phyloP scores from a whole-genome alignment of 2,329 filamentous ascomycete species.

The Cadophora gregata region DNA sequence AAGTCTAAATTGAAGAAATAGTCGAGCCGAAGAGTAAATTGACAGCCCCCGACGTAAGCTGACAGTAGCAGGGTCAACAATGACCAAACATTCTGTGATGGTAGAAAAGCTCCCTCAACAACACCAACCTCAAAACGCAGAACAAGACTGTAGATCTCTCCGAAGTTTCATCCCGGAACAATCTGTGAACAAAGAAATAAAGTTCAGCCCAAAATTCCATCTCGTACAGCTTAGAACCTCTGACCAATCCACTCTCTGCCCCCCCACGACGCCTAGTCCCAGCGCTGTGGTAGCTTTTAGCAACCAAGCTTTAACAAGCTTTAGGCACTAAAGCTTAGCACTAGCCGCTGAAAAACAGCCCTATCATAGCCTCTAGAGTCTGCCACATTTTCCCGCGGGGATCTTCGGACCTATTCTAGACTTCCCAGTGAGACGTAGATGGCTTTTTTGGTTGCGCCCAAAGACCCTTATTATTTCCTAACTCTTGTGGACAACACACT shows the following conservation, averaged over 20 bases:
- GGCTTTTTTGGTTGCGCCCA: neutral
- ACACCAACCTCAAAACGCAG: neutral
- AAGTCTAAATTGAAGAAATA: neutral
- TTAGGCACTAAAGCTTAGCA: constrained; percentile 7
- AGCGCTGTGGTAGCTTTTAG: constrained; percentile 1
- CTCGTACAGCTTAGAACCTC: neutral
- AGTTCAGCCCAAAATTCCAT: neutral
- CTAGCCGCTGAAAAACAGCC: neutral
- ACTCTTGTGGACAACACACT: neutral
- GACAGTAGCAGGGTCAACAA: neutral
- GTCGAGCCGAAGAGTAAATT: neutral
- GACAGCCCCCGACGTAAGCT: constrained; percentile 10
- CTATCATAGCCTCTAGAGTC: neutral
- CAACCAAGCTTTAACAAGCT: constrained; percentile 3
- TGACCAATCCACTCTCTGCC: neutral
- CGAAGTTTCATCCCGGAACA: neutral
- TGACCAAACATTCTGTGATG: too few species aligned
- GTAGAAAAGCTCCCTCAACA: neutral
- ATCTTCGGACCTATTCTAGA: neutral
- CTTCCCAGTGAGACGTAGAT: neutral
- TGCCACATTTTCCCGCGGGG: neutral
- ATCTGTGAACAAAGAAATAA: constrained; percentile 7
- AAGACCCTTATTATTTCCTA: neutral
- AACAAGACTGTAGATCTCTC: neutral
- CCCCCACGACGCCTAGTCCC: constrained; percentile 1